Evolutionary conservation across 768 basidiomycete genomes (phyloP), one percentile per base, ranked within the genome.

Genomic region (Lentinus brumalis): DNA sequence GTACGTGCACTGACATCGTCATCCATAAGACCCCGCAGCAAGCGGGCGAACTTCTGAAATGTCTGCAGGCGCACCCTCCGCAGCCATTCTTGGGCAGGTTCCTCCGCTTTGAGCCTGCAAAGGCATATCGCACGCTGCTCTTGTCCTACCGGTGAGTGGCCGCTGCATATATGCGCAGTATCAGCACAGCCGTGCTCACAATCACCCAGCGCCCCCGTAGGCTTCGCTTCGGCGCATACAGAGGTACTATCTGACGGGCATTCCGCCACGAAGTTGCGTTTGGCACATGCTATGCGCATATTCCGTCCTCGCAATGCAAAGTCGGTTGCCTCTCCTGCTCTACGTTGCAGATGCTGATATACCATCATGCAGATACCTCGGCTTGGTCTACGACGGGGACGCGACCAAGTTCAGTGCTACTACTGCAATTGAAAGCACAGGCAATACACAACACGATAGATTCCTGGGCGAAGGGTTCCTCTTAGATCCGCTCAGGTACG

Each of bases 81-180:
- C 84, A 81, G 66, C 86, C 80, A 10, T 91, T 92, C 69, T 73
- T 90, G 65, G 92, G 92, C 50, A 83, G 90, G 44, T 78, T 78
- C 59, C 75, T 94, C 63, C 91, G 92, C 46, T 92, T 86, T 61
- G 92, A 94, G 64, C 84, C 82, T 26, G 91, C 92, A 14, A 83
- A 89, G 61, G 89, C 90, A 14, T 88, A 87, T 66, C 83, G 88
- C 64, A 85, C 89, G 35, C 76, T 94, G 21, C 77, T 90, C 57
- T 77, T 94, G 53, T 92, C 92, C 29, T 92, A 90, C 72, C 80
- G 88, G 89, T 87, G 62, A 50, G 75, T 18, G 15, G 12, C 41
- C n/a, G 1, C 18, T 1, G 11, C 47, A 30, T 44, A 15, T 15
- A 44, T 18, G 42, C 42, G 15, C 15, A 16, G 10, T 16, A 50